Percentiles rank a stretch among this genome's conserved stretches.
phyloP scores from a whole-genome alignment of 768 basidiomycete genomes.

The Dioszegia crocea region DNA sequence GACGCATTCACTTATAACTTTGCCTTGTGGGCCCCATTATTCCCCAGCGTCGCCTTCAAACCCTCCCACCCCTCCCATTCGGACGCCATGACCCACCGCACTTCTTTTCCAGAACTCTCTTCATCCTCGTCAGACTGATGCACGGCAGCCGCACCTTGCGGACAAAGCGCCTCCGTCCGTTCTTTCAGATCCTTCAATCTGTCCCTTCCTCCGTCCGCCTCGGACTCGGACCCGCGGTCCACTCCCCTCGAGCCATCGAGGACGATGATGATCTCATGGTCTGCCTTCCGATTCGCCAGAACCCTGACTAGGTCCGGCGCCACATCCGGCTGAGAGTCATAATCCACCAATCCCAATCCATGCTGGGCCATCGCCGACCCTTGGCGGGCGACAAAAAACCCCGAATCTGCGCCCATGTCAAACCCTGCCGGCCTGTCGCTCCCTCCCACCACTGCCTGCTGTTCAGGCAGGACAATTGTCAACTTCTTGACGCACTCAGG shows the following conservation, averaged over 20 bases:
- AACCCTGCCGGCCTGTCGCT: background rate
- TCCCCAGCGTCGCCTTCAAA: background rate
- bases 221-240: background rate
- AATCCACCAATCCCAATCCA: background rate
- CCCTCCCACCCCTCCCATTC: background rate
- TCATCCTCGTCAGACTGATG: too few species aligned
- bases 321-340: background rate
- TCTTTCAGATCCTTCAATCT: background rate
- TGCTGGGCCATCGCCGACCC: background rate
- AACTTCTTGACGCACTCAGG: background rate
- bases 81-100: background rate
- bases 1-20: too few species aligned
- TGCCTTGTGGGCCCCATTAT: too few species aligned
- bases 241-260: background rate
- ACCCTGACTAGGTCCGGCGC: slow-evolving; percentile 2
- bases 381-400: background rate
- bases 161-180: slow-evolving; percentile 4
- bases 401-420: slow-evolving; percentile 3
- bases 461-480: background rate
- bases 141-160: too few species aligned
- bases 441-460: background rate
- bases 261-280: background rate
- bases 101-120: background rate
- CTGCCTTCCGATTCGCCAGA: background rate
- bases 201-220: background rate